Base-by-base conservation (phyloP, 2,329 filamentous ascomycete species). In the Fusarium ambrosium region DNA sequence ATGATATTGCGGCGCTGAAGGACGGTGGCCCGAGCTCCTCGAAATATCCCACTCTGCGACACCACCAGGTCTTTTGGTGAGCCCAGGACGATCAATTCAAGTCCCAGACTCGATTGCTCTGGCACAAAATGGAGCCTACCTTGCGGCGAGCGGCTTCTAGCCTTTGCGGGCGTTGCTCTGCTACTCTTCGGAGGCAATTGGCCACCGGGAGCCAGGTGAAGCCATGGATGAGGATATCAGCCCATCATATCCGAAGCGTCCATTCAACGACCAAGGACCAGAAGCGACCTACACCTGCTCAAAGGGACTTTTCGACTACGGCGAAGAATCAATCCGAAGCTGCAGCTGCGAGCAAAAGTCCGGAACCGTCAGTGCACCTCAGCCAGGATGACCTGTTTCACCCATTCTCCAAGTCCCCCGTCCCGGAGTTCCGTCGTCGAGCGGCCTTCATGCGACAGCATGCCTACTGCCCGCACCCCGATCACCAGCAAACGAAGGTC, bases 371-470 rank as follows among this genome's bases (percentile, higher is more conserved):
- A 20, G 69, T 81, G 27, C 80, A 79, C 56, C 88, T 97, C 29
- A 87, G 87, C 73, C 88, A 91, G 61, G 91, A 97, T 84, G 93
- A 98, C 81, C 92, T 99, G 66, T 99, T 98, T 87, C 96, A 99
- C 84, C 91, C 94, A 11, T 97, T 97, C 83, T 94, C 94, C 39
- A 89, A 92, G 74, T 99, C 97, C 16, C 97, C 97, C 10, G 93
- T 96, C 48, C 93, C 94, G 43, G 93, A 94, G 71, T 98, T 99
- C 74, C 92, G 96, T 78, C 91, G 92, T 78, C 92, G 97, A 77
- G 97, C 96, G 32, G 94, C 93, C 11, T 97, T 94, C 80, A 98
- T 98, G 85, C 94, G 92, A 81, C 93, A 97, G 80, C 95, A 98
- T 86, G 96, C 96, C 16, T 94, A 95, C 83, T 99, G 97, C 80